These are phyloP conservation scores for Tubosaeta sp. DNA, from an alignment of 768 basidiomycete genomes.

Conservation along the genomic window DNA sequence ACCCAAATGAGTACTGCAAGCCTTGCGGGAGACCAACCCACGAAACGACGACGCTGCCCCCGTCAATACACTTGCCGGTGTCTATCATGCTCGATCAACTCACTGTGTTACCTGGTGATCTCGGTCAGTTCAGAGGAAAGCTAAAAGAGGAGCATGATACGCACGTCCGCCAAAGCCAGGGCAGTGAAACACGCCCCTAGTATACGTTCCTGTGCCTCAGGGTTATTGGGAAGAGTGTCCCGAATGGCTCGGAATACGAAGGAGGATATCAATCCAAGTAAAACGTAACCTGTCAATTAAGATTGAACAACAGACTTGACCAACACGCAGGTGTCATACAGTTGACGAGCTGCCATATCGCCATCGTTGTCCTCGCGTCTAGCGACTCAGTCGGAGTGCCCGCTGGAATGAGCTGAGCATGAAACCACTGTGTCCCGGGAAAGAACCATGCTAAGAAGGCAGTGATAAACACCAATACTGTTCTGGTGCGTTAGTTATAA, in stretches of 20 bases:
- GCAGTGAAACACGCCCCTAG: conserved; percentile 59
- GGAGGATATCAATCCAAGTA: conserved; percentile 61
- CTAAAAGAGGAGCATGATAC: conserved; percentile 18
- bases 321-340: conserved; percentile 37
- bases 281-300: conserved; percentile 47
- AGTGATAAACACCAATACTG: conserved; percentile 50
- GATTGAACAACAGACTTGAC: background rate
- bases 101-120: conserved; percentile 56
- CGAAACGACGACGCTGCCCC: conserved; percentile 51
- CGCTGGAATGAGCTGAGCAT: conserved; percentile 58
- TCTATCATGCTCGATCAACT: conserved; percentile 18
- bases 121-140: background rate
- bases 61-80: background rate
- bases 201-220: conserved; percentile 62
- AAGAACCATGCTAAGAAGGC: conserved; percentile 50
- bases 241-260: conserved; percentile 64
- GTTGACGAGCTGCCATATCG: conserved; percentile 64
- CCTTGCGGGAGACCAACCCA: conserved; percentile 55
- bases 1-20: conserved; percentile 43
- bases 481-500: conserved; percentile 8
- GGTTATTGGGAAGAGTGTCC: conserved; percentile 53
- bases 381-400: conserved; percentile 23
- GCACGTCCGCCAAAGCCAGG: conserved; percentile 67
- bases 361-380: conserved; percentile 54
- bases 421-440: conserved; percentile 65